Percentiles rank a stretch among this genome's conserved stretches.
Evolutionary conservation across 2,329 filamentous ascomycete genomes (phyloP).

Genomic region (Stachybotrys echinatus): DNA sequence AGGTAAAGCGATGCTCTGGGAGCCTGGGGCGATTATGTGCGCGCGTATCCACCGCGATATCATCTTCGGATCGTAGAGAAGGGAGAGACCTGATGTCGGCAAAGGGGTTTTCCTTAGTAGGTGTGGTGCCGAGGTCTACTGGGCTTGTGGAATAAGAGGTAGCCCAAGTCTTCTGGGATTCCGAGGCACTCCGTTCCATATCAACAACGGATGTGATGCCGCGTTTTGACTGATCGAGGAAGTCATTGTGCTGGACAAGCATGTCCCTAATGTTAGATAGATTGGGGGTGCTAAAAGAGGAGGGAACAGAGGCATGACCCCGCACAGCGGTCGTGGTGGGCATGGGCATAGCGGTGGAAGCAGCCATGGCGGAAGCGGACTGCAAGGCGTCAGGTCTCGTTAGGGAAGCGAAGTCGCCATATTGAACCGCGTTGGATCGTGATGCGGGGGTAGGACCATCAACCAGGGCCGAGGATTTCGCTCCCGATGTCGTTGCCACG

Average conservation of each 20-base stretch:
- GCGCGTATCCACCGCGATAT: constrained; percentile 11
- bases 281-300: constrained; percentile 23
- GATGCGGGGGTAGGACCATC: constrained; percentile 6
- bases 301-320: constrained; percentile 21
- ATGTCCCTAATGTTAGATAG: constrained; percentile 29
- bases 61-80: constrained; percentile 10
- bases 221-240: constrained; percentile 21
- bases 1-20: constrained; percentile 34
- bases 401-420: constrained; percentile 30
- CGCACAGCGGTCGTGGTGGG: constrained; percentile 19
- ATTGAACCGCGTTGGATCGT: constrained; percentile 28
- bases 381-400: constrained; percentile 22
- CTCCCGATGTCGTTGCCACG: constrained; percentile 2
- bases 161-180: constrained; percentile 17
- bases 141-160: constrained; percentile 19
- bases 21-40: constrained; percentile 29
- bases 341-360: constrained; percentile 25
- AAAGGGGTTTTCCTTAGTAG: constrained; percentile 13
- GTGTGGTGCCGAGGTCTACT: constrained; percentile 17
- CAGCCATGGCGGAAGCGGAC: constrained; percentile 21
- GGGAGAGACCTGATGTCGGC: constrained; percentile 8
- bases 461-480: background rate
- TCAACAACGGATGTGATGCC: constrained; percentile 28
- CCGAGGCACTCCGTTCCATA: constrained; percentile 19
- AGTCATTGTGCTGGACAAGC: constrained; percentile 27